Conservation (phyloP, 495 filamentous ascomycete species). For the Amniculicola lignicola region DNA sequence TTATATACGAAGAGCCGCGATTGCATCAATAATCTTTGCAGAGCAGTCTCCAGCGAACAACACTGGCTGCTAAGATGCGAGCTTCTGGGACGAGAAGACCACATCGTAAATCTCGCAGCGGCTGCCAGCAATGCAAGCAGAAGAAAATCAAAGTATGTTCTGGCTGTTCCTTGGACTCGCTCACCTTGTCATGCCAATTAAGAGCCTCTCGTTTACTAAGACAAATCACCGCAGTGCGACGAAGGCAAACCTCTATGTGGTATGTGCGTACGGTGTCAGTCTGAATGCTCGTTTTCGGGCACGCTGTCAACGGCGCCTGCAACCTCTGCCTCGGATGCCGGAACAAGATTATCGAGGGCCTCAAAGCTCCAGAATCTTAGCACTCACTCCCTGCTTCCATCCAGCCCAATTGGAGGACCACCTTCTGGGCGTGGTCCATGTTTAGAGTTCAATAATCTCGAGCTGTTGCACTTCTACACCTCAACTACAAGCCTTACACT, state of each 20-base stretch:
- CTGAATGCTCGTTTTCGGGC: neutral
- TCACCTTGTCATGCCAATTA: neutral
- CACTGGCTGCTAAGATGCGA: no score
- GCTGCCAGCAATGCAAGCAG: constrained; percentile 1
- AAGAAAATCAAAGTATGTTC: neutral
- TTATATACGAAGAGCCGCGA: no score
- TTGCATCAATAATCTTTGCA: no score
- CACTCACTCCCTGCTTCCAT: neutral
- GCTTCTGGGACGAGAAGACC: neutral
- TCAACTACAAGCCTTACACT: neutral
- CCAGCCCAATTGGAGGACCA: neutral
- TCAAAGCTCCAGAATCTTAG: neutral
- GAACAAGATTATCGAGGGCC: neutral
- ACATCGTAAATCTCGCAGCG: neutral
- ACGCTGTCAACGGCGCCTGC: neutral
- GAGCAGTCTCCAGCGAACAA: no score
- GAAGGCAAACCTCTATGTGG: neutral
- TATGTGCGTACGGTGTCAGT: neutral
- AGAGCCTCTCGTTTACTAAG: no score
- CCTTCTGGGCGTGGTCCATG: neutral
- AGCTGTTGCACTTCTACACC: constrained; percentile 5
- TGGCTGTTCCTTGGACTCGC: neutral
- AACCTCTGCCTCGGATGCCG: neutral
- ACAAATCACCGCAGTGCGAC: neutral
- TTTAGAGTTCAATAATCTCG: neutral